phyloP scores from a whole-genome alignment of 352 stramenopile genomes.

The Globisporangium radiosum region DNA sequence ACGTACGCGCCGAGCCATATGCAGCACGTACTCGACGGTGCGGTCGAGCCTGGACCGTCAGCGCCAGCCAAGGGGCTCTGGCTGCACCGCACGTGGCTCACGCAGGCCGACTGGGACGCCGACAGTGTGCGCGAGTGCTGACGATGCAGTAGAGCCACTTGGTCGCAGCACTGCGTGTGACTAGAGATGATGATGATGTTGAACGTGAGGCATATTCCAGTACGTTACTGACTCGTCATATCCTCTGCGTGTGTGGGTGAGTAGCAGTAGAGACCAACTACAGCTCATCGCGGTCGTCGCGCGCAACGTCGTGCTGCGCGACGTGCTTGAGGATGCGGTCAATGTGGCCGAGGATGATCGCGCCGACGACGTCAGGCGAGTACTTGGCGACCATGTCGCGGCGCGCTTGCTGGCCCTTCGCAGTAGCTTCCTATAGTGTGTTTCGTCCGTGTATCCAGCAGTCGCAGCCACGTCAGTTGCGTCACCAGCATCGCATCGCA shows the following conservation, averaged over 20 bases:
- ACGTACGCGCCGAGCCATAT: constrained; percentile 43
- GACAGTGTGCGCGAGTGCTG: constrained; percentile 23
- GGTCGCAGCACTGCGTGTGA: too few relatives aligned
- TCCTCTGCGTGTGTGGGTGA: too few relatives aligned
- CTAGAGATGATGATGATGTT: too few relatives aligned
- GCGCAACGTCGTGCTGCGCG: constrained; percentile 12
- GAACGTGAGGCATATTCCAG: too few relatives aligned
- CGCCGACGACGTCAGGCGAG: constrained; percentile 62
- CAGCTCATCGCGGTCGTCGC: constrained; percentile 43
- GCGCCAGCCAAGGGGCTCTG: constrained; percentile 73
- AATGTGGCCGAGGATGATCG: constrained; percentile 59
- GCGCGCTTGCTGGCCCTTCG: constrained; percentile 64
- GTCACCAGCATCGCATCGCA: too few relatives aligned
- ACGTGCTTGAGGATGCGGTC: constrained; percentile 51
- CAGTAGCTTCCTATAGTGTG: constrained; percentile 33
- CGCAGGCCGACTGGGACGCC: constrained; percentile 60
- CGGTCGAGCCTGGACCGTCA: constrained; percentile 51
- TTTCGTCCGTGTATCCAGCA: background rate
- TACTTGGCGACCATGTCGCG: constrained; percentile 83
- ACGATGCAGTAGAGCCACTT: background rate
- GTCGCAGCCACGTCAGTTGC: background rate
- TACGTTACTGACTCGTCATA: too few relatives aligned
- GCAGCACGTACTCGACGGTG: constrained; percentile 58
- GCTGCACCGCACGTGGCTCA: constrained; percentile 82
- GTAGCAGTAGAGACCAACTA: constrained; percentile 27